Percentiles rank a stretch among this genome's conserved stretches.
phyloP scores from a whole-genome alignment of 495 filamentous ascomycete genomes.

The Tetracladium marchalianum region DNA sequence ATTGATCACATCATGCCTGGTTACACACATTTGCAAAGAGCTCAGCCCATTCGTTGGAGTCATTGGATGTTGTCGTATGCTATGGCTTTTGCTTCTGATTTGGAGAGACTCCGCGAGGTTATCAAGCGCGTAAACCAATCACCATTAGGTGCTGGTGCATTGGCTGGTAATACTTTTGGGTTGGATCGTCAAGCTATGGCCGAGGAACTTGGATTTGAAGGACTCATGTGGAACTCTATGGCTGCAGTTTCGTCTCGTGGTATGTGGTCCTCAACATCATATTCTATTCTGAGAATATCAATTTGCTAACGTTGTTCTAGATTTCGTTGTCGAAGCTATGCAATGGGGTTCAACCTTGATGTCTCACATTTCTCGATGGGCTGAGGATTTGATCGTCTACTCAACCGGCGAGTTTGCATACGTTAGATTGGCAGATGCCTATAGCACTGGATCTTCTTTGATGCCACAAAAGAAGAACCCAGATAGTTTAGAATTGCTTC shows the following conservation, averaged over 20 bases:
- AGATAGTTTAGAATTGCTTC: slow-evolving; percentile 77
- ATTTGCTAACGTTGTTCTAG: slow-evolving; percentile 38
- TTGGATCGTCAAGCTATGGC: slow-evolving; percentile 87
- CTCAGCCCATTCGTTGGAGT: slow-evolving; percentile 81
- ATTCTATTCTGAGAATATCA: too few relatives aligned
- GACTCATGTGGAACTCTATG: slow-evolving; percentile 69
- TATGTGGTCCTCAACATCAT: too few relatives aligned
- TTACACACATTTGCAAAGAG: slow-evolving; percentile 90
- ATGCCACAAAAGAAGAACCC: slow-evolving; percentile 75
- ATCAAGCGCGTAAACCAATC: slow-evolving; percentile 65
- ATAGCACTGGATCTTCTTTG: slow-evolving; percentile 52
- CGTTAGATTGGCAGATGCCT: slow-evolving; percentile 62
- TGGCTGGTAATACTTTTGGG: slow-evolving; percentile 86
- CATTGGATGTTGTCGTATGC: slow-evolving; percentile 84
- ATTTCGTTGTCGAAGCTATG: slow-evolving; percentile 84
- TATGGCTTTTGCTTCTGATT: slow-evolving; percentile 63
- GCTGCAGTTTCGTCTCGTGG: slow-evolving; percentile 42
- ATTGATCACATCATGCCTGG: slow-evolving; percentile 52
- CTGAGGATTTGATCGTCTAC: slow-evolving; percentile 89
- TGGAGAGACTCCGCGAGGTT: slow-evolving; percentile 72
- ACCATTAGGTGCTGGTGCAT: slow-evolving; percentile 75
- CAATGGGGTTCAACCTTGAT: slow-evolving; percentile 83
- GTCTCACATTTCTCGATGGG: slow-evolving; percentile 78
- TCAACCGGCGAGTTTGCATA: slow-evolving; percentile 74
- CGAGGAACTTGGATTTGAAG: slow-evolving; percentile 80